phyloP scores from a whole-genome alignment of 768 basidiomycete species.

The Suillus alpinus region DNA sequence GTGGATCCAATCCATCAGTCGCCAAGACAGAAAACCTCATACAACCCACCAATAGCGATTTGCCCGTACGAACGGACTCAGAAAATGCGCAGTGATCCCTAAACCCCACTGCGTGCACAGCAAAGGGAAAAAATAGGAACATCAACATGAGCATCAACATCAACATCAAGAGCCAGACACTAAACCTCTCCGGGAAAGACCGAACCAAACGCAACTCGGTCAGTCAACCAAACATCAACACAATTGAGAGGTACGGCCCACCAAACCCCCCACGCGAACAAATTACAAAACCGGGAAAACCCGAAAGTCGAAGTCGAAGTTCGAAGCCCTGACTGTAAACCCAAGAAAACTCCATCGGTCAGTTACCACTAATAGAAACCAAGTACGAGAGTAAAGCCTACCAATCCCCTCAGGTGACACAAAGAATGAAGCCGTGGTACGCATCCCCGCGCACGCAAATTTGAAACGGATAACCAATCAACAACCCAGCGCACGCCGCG shows the following conservation, averaged over 20 bases:
- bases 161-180: background rate
- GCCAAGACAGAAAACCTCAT: background rate
- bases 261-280: background rate
- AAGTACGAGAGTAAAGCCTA: background rate
- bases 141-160: background rate
- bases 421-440: no score
- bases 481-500: background rate
- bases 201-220: background rate
- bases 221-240: background rate
- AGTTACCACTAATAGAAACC: background rate
- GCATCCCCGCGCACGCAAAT: no score
- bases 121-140: background rate
- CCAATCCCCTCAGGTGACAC: background rate
- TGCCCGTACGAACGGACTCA: background rate
- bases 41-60: background rate
- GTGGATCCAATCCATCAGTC: background rate
- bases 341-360: background rate
- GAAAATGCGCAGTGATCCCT: background rate
- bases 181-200: background rate
- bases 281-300: background rate
- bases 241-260: background rate
- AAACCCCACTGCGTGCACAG: no score
- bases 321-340: background rate
- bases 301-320: background rate
- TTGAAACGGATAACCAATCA: background rate